Base-by-base conservation (phyloP, 2,329 filamentous ascomycete genomes). In the Penicillium vulpinum region DNA sequence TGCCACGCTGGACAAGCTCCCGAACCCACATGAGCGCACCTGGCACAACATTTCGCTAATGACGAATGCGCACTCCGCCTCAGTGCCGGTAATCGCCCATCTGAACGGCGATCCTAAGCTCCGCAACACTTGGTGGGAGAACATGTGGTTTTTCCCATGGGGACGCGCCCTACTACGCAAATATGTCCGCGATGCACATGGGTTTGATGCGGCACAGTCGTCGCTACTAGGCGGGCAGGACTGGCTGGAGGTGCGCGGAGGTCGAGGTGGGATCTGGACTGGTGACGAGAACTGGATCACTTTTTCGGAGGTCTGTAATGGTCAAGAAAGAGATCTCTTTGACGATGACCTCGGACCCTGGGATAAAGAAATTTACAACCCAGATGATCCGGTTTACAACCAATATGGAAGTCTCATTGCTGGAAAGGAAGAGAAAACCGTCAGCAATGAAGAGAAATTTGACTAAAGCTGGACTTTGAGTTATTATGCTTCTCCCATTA, bases 191-290 rank as follows among this genome's bases (percentile, higher is more conserved):
- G 73, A 69, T 13, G 69, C 77, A 0, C 77, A 75, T 40, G 77
- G 75, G 0, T 62, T 77, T 1, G 68, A 74, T 29, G 75, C 77
- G 0, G 77, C 78, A 15, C 75, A 79, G 53, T 74, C 74, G 10
- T 75, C 77, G 0, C 71, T 77, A 7, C 70, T 78, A 0, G 81
- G 79, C 13, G 80, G 78, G 3, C 75, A 80, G 48, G 70, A 74
- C 1, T 75, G 74, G 67, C 81, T 80, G 78, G 79, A 83, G 61
- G 66, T 73, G 52, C 76, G 80, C 15, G 81, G 81, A 10, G 81
- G 81, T 0, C 75, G 73, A n/a, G 81, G 81, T 3, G 82, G 82
- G 8, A 68, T 83, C 4, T 85, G 82, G 82, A 82, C 81, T 0
- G 77, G 76, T 13, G 70, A 73, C n/a, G 74, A 74, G 21, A 72